Conservation (phyloP, 345 rosid species). For the Arabis hirsuta region DNA sequence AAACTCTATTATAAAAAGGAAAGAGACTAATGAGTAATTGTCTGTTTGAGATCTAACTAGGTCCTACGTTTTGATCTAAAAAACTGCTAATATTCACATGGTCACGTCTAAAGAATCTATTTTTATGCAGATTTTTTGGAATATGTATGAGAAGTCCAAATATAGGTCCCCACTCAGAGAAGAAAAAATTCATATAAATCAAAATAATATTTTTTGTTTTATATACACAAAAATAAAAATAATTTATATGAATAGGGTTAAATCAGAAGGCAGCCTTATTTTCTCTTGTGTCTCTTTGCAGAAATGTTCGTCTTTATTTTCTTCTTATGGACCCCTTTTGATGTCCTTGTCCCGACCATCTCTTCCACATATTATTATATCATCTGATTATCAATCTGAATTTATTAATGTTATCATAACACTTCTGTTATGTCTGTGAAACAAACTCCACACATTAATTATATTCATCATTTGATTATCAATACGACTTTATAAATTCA, state of each 20-base stretch:
- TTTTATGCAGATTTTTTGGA: slow-evolving; percentile 28
- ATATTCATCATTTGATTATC: slow-evolving; percentile 7
- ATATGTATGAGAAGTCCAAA: slow-evolving; percentile 39
- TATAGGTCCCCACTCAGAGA: slow-evolving; percentile 32
- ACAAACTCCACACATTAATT: slow-evolving; percentile 1
- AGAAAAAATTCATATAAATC: background rate
- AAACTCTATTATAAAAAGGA: no score
- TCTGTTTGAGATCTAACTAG: slow-evolving; percentile 2
- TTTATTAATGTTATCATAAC: slow-evolving; percentile 25
- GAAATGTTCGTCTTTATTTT: slow-evolving; percentile 37
- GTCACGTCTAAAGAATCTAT: slow-evolving; percentile 37
- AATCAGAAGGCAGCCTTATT: slow-evolving; percentile 44
- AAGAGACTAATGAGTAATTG: slow-evolving; percentile 16
- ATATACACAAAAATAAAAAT: background rate
- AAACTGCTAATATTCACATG: slow-evolving; percentile 29
- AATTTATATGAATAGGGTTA: slow-evolving; percentile 29
- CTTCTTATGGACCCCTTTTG: slow-evolving; percentile 38
- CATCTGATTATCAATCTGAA: slow-evolving; percentile 28
- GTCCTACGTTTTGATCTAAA: slow-evolving; percentile 28
- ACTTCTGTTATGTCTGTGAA: slow-evolving; percentile 8
- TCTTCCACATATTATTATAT: slow-evolving; percentile 38
- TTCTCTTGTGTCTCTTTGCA: slow-evolving; percentile 32
- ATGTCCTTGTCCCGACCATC: slow-evolving; percentile 45
- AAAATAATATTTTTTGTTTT: background rate
- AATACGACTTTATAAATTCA: background rate